Evolutionary conservation across 495 filamentous ascomycete species (phyloP), one percentile per base, ranked within the genome.

Genomic region (Bacidia gigantensis): DNA sequence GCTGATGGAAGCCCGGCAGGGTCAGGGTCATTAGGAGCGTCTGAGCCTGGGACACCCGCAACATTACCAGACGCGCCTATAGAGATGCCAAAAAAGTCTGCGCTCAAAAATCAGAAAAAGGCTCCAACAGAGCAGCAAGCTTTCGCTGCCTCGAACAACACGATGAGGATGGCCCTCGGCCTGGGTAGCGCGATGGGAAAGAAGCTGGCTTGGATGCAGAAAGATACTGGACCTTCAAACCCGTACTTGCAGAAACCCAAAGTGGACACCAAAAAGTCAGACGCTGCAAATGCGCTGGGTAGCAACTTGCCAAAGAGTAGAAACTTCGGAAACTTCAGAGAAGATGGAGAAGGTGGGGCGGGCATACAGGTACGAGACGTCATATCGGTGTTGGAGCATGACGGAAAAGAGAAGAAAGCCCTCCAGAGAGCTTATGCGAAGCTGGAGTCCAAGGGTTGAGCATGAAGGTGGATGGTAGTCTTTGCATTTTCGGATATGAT

Each of bases 21-120:
- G 18, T 51, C 67, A 0, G 64, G 68, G 0, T 69, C 70, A 9
- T 55, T 64, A 12, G 69, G 71, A 25, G 57, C 67, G 0, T 44
- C 41, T 5, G 20, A 32, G 22, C 62, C 67, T 11, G 71, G 65
- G 12, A 64, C 69, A 11, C 70, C 71, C 3, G 69, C 68, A 0
- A 62, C 71, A 1, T 61, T 74, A 20, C 65, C 59, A 3, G 72
- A 74, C 11, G 56, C 63, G 26, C 66, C 72, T 1, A 67, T 74
- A 12, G 69, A 66, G 20, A 49, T 73, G 11, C 76, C 78, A 49
- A 55, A 66, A 44, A 74, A 72, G 49, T 82, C 80, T 57, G 75
- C 77, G 20, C 64, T 78, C 25, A 68, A 68, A 22, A 76, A 77
- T 50, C 72, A 75, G 22, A 73, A 62, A 57, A 72, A 71, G 48